Base-by-base conservation (phyloP, 306 rosid species). In the Nissolia schottii region DNA sequence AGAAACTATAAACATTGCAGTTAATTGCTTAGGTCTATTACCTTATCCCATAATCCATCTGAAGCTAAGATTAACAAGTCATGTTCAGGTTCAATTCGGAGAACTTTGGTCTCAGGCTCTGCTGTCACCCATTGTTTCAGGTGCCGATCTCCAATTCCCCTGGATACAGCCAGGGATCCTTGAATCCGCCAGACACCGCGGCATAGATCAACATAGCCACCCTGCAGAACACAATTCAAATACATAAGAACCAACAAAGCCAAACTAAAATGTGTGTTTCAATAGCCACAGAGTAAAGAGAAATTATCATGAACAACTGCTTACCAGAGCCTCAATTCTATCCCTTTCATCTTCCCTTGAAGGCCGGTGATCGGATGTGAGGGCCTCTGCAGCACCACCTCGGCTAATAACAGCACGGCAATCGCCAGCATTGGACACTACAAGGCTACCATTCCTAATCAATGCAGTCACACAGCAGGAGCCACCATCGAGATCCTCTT, bases 1-100 rank as follows among this genome's bases (percentile, higher is more conserved):
- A 29, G 14, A 67, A 20, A 70, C 29, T 12, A 14, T 0, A 5
- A 55, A 28, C 27, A 27, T 8, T 27, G 34, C 16, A 65, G 16
- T 63, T 23, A 18, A 74, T 49, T 56, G 59, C 29, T 54, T 15
- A 57, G 13, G 67, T 59, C 16, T n/a, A 65, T 53, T 82, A 93
- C 97, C 91, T 85, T 94, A 78, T 94, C 99, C 99, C 99, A 94
- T 70, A 94, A 81, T 58, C 99, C 99, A 22, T 94, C 99, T 0
- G 99, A 94, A 72, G 97, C 99, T 79, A 94, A 77, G 72, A 94
- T 87, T 70, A 94, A 51, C 71, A 94, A 87, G 84, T 94, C 99
- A 53, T 89, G 85, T 29, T 87, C 86, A 22, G 92, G 83, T 78
- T 81, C 78, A 63, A 94, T 84, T n/a, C 58, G 63, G 64, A 94